Percentiles rank a stretch among this genome's conserved stretches.
Evolutionary conservation across 2,329 filamentous ascomycete genomes (phyloP).

Genomic region (Fusarium goolgardi): DNA sequence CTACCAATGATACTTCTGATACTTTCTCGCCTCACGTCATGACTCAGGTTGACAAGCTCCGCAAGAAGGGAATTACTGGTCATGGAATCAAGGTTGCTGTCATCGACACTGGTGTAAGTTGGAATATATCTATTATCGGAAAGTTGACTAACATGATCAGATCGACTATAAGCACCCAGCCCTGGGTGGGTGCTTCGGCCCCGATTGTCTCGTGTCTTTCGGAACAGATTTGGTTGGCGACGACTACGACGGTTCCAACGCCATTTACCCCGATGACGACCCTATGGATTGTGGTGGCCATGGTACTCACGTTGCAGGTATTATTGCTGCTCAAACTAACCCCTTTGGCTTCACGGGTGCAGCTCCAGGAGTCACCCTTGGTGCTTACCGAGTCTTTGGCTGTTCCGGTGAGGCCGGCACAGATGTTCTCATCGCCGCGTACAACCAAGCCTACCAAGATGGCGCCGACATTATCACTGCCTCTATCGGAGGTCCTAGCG

Average conservation of each 20-base stretch:
- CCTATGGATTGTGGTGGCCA: constrained; percentile 69
- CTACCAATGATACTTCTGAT: constrained; percentile 46
- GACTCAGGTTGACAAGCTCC: constrained; percentile 67
- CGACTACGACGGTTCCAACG: constrained; percentile 55
- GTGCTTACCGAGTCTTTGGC: constrained; percentile 68
- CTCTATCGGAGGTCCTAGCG: constrained; percentile 62
- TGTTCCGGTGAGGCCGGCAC: constrained; percentile 61
- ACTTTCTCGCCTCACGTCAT: constrained; percentile 62
- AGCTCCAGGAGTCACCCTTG: constrained; percentile 66
- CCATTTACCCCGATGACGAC: constrained; percentile 59
- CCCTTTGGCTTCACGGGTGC: constrained; percentile 67
- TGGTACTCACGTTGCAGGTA: constrained; percentile 71
- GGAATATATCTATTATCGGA: accelerated
- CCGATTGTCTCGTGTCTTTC: constrained; percentile 66
- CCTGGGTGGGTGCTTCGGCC: constrained; percentile 72
- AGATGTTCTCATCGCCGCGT: constrained; percentile 69
- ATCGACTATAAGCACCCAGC: constrained; percentile 72
- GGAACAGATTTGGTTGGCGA: constrained; percentile 70
- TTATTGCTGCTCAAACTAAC: constrained; percentile 68
- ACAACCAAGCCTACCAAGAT: constrained; percentile 69
- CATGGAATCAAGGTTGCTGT: constrained; percentile 65
- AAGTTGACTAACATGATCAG: constrained; percentile 43
- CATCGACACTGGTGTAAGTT: constrained; percentile 64
- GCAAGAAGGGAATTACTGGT: constrained; percentile 61
- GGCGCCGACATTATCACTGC: constrained; percentile 68